Base-by-base conservation (phyloP, 2,329 filamentous ascomycete species). In the Berkeleyomyces rouxiae region DNA sequence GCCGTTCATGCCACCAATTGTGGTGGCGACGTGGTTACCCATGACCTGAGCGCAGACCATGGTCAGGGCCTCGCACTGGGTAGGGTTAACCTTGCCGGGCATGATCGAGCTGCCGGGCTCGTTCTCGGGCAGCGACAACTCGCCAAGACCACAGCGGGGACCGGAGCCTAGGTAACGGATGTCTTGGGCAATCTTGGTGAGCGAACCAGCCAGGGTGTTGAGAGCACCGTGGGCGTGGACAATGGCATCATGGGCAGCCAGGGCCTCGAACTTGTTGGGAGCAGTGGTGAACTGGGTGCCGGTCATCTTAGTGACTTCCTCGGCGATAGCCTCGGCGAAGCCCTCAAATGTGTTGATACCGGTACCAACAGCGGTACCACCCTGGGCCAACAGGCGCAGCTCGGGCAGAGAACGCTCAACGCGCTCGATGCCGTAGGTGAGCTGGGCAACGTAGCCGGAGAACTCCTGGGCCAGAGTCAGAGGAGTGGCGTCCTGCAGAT, bases 81-180 rank as follows among this genome's bases (percentile, higher is more conserved):
- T 99, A 40, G 93, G 93, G 80, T 99, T 99, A 73, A 99, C 93
- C 80, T 99, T 99, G 71, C 93, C 93, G 53, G 93, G 93, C 93
- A 99, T 99, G 79, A 99, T 97, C 69, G 88, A 95, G 71, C 87
- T 93, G 67, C 92, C 92, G 42, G 93, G 93, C 79, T 99, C 93
- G 78, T 99, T 99, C 79, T 99, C 93, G 36, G 93, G 93, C 60
- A 99, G 84, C 71, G 83, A 82, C 67, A 99, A 83, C 79, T 99
- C 93, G 68, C 91, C 92, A 31, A 97, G 86, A 71, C 93, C 93
- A 75, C 93, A 97, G 65, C 93, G 90, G 63, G 93, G 93, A 13
- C 93, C 93, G 68, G 89, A 95, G 69, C 93, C 93, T 61, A 97
- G 88, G 79, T 96, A 97, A 71, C 93, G 87, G 72, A 99, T 90